Base-by-base conservation (phyloP, 805 yeast genomes). In the Yarrowia deformans region DNA sequence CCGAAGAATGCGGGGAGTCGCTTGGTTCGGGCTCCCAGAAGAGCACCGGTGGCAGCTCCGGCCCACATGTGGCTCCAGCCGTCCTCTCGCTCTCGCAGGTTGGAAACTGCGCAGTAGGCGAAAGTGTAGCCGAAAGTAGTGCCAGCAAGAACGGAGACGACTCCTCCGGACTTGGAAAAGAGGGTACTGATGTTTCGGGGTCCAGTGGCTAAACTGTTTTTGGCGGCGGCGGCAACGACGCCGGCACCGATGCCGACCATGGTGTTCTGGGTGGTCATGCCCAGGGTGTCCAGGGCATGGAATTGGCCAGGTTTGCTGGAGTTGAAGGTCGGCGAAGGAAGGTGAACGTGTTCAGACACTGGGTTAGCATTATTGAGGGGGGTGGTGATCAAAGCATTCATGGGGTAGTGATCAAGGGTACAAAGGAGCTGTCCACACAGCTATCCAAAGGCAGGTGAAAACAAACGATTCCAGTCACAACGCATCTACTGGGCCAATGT, bases 71-170 rank as follows among this genome's bases (percentile, higher is more conserved):
- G 83, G 77, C 88, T 88, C 80, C 85, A 79, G 16, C 87, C 87
- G 74, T 88, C 90, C 74, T 85, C 86, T 75, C 81, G 83, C 76
- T 86, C 87, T 74, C 90, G 82, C 73, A 89, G 77, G 77, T 89
- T 88, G 71, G 89, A 82, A 42, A 85, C 71, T 32, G 85, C 81
- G 52, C 84, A 77, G 37, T 81, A 79, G 9, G 77, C 77, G 72
- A 82, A 77, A 55, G 77, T 77, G 74, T 77, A 84, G 9, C 85
- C 83, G 37, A 85, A 82, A 55, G 87, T 87, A 29, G 82, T 82
- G 13, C 87, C 81, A 55, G 87, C 84, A 70, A 72, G 73, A n/a
- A 70, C 64, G 58, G 39, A 18, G 39, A 63, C 48, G 32, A 63
- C 29, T 39, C 72, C 75, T 18, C 70, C 64, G 14, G 55, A n/a